A percentile compares a stretch with the other conserved stretches of the same genome.
These are phyloP conservation scores for Scheffersomyces lignicola DNA, from an alignment of 1,139 yeast species.

Conservation along the genomic window DNA sequence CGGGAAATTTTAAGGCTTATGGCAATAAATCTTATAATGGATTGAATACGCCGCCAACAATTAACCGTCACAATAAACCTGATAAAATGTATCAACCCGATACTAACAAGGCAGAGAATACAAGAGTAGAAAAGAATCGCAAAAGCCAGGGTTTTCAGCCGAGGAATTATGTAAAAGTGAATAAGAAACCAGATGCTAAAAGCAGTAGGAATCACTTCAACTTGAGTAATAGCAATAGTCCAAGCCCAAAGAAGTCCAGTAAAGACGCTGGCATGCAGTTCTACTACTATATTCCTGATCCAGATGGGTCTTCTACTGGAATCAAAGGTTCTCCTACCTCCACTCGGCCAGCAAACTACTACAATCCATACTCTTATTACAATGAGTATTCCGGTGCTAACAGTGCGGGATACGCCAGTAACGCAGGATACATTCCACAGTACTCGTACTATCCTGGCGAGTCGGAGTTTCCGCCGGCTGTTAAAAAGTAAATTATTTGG, in stretches of 20 bases:
- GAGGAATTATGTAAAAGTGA: slow-evolving; percentile 6
- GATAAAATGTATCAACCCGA: not conserved
- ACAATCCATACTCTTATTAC: slow-evolving; percentile 20
- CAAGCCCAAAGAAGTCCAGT: slow-evolving; percentile 1
- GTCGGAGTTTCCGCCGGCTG: slow-evolving; percentile 11
- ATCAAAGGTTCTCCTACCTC: slow-evolving; percentile 8
- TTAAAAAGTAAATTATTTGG: too few relatives aligned
- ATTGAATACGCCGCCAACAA: not conserved
- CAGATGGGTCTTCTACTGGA: slow-evolving; percentile 10
- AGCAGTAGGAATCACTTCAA: not conserved
- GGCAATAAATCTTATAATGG: not conserved
- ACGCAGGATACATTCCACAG: slow-evolving; percentile 9
- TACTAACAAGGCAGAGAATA: not conserved
- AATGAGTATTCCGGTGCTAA: slow-evolving; percentile 4
- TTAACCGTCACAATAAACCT: not conserved
- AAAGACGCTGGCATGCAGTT: slow-evolving; percentile 15
- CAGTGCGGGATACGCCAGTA: slow-evolving; percentile 3
- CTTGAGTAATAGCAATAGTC: not conserved
- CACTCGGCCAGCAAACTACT: slow-evolving; percentile 13
- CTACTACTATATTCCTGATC: slow-evolving; percentile 23
- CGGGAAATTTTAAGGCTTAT: not conserved
- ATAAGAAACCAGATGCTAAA: slow-evolving; percentile 3
- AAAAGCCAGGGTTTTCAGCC: not conserved
- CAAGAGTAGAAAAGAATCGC: not conserved
- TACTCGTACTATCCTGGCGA: slow-evolving; percentile 15